Evolutionary conservation across 208 protist genomes (phyloP), one percentile per base, ranked within the genome.

Genomic region (Trypanosoma caninum): DNA sequence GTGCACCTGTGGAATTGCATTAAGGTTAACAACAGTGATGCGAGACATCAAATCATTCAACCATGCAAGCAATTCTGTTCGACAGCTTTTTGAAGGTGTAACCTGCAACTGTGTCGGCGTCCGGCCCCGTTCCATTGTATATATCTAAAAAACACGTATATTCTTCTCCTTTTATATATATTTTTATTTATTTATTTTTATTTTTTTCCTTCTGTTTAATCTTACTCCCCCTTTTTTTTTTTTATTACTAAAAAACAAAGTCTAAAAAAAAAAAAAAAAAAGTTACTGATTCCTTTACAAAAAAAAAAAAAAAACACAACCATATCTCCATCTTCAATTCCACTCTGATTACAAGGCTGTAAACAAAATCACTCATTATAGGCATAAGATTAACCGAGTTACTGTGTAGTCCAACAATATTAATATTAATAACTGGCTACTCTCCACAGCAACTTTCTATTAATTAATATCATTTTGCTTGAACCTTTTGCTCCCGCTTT

Each of bases 51-150:
- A 47, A 34, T 69, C 61, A 63, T 95, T 95, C 14, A 95, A 28
- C 85, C 88, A 95, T 28, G 59, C 69, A 16, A 95, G 69, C 37
- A 95, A 72, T 66, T 91, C 88, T 53, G 77, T 66, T 20, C 88
- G 83, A 20, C 71, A 60, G 38, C 71, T 73, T 11, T 64, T 72
- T 42, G 82, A 82, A 11, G 86, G 78, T 4, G 79, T 61, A 28
- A 93, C 65, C 13, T 76, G 58, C 10, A 88, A 55, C 27, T 69
- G 50, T 4, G 77, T 65, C 0, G 78, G 65, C 75, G 82, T 82
- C 0, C 20, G 20, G 13, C 9, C 11, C 3, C 23, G 48, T 18
- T 65, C 57, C 57, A 62, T 62, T 60, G 44, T 48, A 4, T 60
- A 58, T 65, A 40, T 59, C 30, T 42, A 22, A 14, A 35, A 42